These are phyloP conservation scores for Psilocybe mexicana DNA, from an alignment of 1,284 basidiomycete genomes.

Conservation along the genomic window DNA sequence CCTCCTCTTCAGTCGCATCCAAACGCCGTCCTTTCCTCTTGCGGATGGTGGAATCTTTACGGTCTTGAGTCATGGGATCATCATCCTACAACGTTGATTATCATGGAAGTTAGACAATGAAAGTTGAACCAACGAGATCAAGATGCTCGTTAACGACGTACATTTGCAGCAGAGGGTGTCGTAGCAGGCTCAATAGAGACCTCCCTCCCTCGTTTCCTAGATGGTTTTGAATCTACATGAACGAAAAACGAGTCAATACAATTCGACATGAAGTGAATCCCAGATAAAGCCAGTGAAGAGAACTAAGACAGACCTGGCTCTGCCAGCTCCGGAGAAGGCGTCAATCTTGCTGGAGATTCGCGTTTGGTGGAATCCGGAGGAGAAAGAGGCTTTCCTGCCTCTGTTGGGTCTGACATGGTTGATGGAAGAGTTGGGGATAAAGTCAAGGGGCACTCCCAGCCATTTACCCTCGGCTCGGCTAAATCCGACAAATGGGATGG, in stretches of 20 bases:
- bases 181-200: constrained; percentile 69
- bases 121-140: constrained; percentile 8
- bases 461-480: constrained; percentile 34
- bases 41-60: constrained; percentile 52
- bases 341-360: constrained; percentile 35
- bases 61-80: constrained; percentile 40
- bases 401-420: constrained; percentile 28
- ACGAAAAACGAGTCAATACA: constrained; percentile 11
- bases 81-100: constrained; percentile 40
- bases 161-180: constrained; percentile 45
- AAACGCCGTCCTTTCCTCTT: constrained; percentile 73
- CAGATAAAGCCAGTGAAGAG: constrained; percentile 19
- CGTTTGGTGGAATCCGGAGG: constrained; percentile 17
- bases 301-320: constrained; percentile 33
- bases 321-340: constrained; percentile 37
- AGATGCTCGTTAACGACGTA: constrained; percentile 20
- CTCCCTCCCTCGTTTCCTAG: constrained; percentile 70
- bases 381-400: constrained; percentile 15
- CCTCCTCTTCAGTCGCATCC: constrained; percentile 61
- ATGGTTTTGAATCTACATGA: constrained; percentile 30
- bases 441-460: constrained; percentile 21
- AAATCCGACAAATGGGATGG: constrained; percentile 31
- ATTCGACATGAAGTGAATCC: constrained; percentile 4
- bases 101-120: constrained; percentile 18
- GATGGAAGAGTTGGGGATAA: constrained; percentile 21